Evolutionary conservation across 345 rosid species (phyloP), one percentile per base, ranked within the genome.

Genomic region (Salix udensis): DNA sequence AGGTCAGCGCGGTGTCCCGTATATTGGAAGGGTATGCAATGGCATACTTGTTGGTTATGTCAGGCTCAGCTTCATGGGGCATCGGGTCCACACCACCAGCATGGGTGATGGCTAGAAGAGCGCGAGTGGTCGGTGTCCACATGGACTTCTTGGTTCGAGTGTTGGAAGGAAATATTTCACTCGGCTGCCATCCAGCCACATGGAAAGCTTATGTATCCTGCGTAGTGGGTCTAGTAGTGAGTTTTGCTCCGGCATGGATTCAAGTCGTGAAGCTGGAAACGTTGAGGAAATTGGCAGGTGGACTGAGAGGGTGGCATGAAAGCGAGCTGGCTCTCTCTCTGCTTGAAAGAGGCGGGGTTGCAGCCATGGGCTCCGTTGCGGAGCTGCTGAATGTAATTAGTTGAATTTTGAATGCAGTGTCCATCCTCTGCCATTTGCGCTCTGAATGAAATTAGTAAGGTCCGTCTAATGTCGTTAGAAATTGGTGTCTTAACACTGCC

Each of bases 171-270:
- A 85, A 85, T 30, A 69, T 86, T 60, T 82, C 81, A 18, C 80
- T 87, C 11, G 88, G 92, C 7, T 88, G 92, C 61, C 77, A 88
- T 68, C 87, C 82, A 13, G 86, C 81, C 14, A 88, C 88, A 52
- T 88, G 91, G 92, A 88, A 85, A 85, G 89, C 94, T 14, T 90
- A 88, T 67, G 81, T 87, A 15, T 84, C 85, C 8, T 88, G 92
- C 52, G 65, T 88, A 60, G 79, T 86, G 23, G 86, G 88, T 26
- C 55, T 90, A 2, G 46, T 86, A 11, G 89, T 85, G 73, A 85
- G 77, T 44, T 84, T 79, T 68, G 84, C 88, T 48, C 92, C 94
- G 3, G 73, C 82, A 2, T 90, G 92, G 94, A 74, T 88, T 48
- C 79, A 71, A 68, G 86, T 84, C 48, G 86, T 88, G 76, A 85